These are phyloP conservation scores for Periconia sp. DNA, from an alignment of 2,329 filamentous ascomycete species.

Conservation along the genomic window DNA sequence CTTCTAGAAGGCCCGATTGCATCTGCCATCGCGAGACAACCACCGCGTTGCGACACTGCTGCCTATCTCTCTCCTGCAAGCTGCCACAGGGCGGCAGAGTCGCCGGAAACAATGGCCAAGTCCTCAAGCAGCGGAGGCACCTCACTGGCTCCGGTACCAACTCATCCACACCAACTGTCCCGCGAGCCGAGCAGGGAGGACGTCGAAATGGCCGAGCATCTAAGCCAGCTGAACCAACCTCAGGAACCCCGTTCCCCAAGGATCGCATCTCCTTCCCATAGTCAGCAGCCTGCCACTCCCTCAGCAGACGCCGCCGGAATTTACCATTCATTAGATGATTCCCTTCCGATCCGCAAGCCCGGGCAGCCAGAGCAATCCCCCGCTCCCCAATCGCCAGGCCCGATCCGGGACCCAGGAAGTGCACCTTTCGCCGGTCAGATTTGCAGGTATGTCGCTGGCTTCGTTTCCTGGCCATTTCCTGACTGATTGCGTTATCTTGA, in stretches of 20 bases:
- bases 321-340: slow-evolving; percentile 50
- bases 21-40: slow-evolving; percentile 18
- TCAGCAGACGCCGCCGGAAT: slow-evolving; percentile 36
- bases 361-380: slow-evolving; percentile 25
- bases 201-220: slow-evolving; percentile 56
- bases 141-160: slow-evolving; percentile 44
- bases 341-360: slow-evolving; percentile 30
- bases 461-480: not conserved
- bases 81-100: slow-evolving; percentile 15
- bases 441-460: slow-evolving; percentile 66
- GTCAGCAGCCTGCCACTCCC: slow-evolving; percentile 21
- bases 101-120: slow-evolving; percentile 31
- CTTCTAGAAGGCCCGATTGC: slow-evolving; percentile 8
- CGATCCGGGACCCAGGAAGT: too few relatives aligned
- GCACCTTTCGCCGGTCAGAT: slow-evolving; percentile 65
- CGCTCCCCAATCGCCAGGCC: slow-evolving; percentile 22
- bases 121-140: slow-evolving; percentile 41
- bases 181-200: slow-evolving; percentile 56
- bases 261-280: slow-evolving; percentile 21
- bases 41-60: slow-evolving; percentile 19
- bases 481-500: slow-evolving; percentile 1
- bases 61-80: slow-evolving; percentile 6
- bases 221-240: slow-evolving; percentile 52
- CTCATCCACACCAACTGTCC: slow-evolving; percentile 46
- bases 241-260: slow-evolving; percentile 40